Base-by-base conservation (phyloP, 176 grass and related monocot genomes). In the Oryza longistaminata region DNA sequence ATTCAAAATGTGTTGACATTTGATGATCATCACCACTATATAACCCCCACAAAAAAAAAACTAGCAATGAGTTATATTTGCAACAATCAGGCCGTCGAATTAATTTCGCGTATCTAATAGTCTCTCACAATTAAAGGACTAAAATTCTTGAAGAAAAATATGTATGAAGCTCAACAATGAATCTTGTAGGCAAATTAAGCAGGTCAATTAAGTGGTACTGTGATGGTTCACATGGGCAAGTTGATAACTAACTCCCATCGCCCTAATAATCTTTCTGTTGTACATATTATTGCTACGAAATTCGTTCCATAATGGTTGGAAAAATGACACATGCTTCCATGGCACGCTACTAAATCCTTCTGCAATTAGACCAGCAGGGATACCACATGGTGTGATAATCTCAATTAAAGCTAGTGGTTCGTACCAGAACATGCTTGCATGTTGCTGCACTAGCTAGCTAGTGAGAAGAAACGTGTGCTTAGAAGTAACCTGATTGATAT, bases 221-320 rank as follows among this genome's bases (percentile, higher is more conserved):
- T 74, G 27, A 27, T 7, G 31, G 26, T 40, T 85, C 77, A 81
- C 87, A 89, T 85, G 88, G 88, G 29, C 16, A 11, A 19, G 71
- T 81, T 76, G 82, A 89, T 70, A 31, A n/a, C 29, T 31, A 42
- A 64, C 21, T n/a, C 9, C 3, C 61, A 60, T 13, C 37, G 21
- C 6, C 53, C 53, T 58, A 58, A 53, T 62, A 21, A 40, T 76
- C 27, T 81, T 64, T 53, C 4, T 27, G 25, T 9, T 48, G 77
- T 75, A 75, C 39, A 75, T 6, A 10, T 34, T 16, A 16, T 8
- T n/a, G 48, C 29, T 19, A 49, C 42, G 71, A 76, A 81, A 71
- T 85, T 33, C 6, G 71, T 76, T 85, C 77, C 29, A 33, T 43
- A 81, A 64, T 75, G 65, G 77, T 13, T 19, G 70, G 77, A 75